phyloP scores from a whole-genome alignment of 345 rosid genomes.

The Eucalyptus globulus region DNA sequence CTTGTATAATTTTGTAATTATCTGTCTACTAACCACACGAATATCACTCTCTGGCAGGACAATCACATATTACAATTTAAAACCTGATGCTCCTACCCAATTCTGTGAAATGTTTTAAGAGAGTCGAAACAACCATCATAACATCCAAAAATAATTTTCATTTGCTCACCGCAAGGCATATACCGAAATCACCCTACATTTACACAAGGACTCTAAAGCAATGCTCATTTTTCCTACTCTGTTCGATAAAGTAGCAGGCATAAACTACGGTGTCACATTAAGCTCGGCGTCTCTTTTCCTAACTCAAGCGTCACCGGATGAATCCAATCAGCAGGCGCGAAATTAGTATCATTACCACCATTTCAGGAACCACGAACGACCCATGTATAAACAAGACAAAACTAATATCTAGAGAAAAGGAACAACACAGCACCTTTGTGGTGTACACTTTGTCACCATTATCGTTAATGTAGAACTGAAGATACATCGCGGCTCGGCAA shows the following conservation, averaged over 20 bases:
- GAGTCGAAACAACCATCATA: not conserved
- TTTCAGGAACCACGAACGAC: not conserved
- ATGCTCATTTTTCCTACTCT: not conserved
- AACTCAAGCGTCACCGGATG: not conserved
- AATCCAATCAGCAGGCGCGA: not conserved
- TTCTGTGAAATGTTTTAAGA: not conserved
- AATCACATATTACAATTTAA: not conserved
- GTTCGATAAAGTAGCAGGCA: not conserved
- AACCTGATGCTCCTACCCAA: not conserved
- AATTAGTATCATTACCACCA: not conserved
- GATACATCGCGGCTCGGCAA: not conserved
- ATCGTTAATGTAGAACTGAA: slow-evolving; percentile 10
- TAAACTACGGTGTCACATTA: not conserved
- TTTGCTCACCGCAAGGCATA: not conserved
- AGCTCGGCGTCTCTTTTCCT: not conserved
- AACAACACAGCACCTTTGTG: slow-evolving; percentile 1
- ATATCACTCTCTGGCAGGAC: not conserved
- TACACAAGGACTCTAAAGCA: not conserved
- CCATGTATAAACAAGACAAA: not conserved
- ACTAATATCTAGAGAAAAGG: not conserved
- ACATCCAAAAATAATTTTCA: not conserved
- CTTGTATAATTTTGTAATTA: not conserved
- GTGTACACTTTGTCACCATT: slow-evolving; percentile 12
- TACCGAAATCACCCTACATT: not conserved
- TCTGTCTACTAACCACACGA: not conserved